Evolutionary conservation across 768 basidiomycete species (phyloP).

Genomic region (Rickenella mellea): DNA sequence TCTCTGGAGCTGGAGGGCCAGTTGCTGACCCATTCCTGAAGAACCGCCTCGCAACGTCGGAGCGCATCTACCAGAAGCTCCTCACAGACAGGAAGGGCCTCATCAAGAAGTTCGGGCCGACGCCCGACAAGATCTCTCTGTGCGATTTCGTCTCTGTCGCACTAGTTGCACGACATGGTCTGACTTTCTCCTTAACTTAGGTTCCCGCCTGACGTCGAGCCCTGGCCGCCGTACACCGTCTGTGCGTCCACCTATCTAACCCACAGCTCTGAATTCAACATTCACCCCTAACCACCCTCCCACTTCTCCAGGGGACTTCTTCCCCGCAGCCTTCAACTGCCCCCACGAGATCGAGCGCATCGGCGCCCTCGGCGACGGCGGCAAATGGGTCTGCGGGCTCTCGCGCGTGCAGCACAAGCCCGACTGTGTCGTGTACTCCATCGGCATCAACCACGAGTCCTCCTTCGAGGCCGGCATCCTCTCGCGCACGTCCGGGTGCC

Average conservation of each 20-base stretch:
- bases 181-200: conserved; percentile 1
- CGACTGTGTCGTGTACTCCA: conserved; percentile 52
- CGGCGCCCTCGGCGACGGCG: conserved; percentile 53
- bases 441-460: conserved; percentile 53
- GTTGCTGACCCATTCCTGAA: conserved; percentile 27
- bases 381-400: conserved; percentile 64
- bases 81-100: conserved; percentile 33
- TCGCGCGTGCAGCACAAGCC: conserved; percentile 42
- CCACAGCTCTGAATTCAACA: not conserved
- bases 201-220: conserved; percentile 40
- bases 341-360: conserved; percentile 39
- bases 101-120: conserved; percentile 46
- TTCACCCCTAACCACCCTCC: not conserved
- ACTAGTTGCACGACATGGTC: not conserved
- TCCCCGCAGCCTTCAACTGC: conserved; percentile 42
- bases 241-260: conserved; percentile 32
- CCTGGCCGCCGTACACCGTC: conserved; percentile 50
- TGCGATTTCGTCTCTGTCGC: not conserved
- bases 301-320: conserved; percentile 34
- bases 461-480: conserved; percentile 56
- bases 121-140: conserved; percentile 3
- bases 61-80: conserved; percentile 35
- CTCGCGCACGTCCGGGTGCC: conserved; percentile 33
- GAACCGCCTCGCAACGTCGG: conserved; percentile 30
- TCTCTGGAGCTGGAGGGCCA: conserved; percentile 11